Evolutionary conservation across 108 stramenopile genomes (phyloP), one percentile per base, ranked within the genome.

Genomic region (Discostella stelligeroides): DNA sequence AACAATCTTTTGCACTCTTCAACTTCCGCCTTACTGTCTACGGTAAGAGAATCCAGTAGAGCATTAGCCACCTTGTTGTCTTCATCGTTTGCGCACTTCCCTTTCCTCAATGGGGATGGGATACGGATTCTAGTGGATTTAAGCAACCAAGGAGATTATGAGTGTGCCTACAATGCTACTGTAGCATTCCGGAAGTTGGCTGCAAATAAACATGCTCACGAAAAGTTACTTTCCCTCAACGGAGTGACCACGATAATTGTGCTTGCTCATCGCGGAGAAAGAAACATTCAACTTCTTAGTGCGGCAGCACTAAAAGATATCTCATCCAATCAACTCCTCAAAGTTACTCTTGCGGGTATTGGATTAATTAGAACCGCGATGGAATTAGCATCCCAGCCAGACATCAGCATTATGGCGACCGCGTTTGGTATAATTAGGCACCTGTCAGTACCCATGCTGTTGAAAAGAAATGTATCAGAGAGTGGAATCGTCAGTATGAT

Each of bases 251-350:
- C 83, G 23, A 69, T 88, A 47, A 72, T 88, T 9, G 46, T 75
- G 0, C 65, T 92, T 48, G 57, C 82, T 25, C 39, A 39, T 45
- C 72, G 60, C 17, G 48, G 72, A 13, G 75, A 85, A 13, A 18
- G 61, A 63, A 47, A 70, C 45, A 79, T 85, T 30, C 82, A 70
- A 53, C 23, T 84, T 42, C 91, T 92, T 43, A 86, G 89, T 50
- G 86, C 85, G 40, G 75, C 89, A 20, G 88, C 92, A 11, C 57
- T 94, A 68, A 75, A 89, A 48, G 92, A 94, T 65, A 57, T 94
- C 27, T 73, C 84, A 49, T 77, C 86, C 37, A 89, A 92, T 66
- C 78, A 59, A 30, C 85, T 87, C 45, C 81, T 83, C 75, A 86
- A 91, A 65, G 73, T 79, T 64, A 69, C 79, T 6, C 74, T 93